Evolutionary conservation across 257 asterid genomes (phyloP), one percentile per base, ranked within the genome.

Genomic region (Solanum tacnaense): DNA sequence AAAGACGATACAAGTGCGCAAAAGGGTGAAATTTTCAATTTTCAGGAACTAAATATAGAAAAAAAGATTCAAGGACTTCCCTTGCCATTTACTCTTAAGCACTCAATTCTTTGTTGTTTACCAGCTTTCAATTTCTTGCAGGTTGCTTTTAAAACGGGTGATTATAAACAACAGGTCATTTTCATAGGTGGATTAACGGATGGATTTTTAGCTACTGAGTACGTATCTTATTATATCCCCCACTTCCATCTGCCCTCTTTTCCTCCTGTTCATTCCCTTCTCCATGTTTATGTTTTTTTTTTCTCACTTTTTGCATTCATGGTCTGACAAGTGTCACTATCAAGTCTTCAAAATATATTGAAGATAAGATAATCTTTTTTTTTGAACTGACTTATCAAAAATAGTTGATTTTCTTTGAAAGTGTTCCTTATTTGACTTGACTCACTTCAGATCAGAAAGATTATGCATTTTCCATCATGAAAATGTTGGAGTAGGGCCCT

Each of bases 61-160:
- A 7, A 58, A 44, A 35, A 70, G 9, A 13, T 46, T 74, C 46
- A 65, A 67, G 11, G 23, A 70, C 71, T 38, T 79, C 46, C 84
- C 25, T 44, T 73, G 21, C 41, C 16, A 27, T 27, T 86, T 85
- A 52, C 31, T 56, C 68, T 32, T 87, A 81, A 56, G 83, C 46
- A 34, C 7, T 86, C 21, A 44, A 70, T 86, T 70, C 83, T 71
- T 84, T 87, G 46, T 62, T 32, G 1, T 25, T n/a, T 70, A 70
- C 76, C 38, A 29, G 4, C 60, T 67, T 62, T 76, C 58, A 86
- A 52, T 72, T 84, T 88, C 87, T 84, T 89, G 90, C 96, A 96
- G 99, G 99, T 94, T 91, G 99, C 99, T 25, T 97, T 97, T 62
- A 96, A 94, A 93, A 97, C 98, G 15, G 98, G 99, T 85, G 98